A percentile compares a stretch with the other conserved stretches of the same genome.
phyloP scores from a whole-genome alignment of 163 green algal genomes.

The Chlorella variabilis region DNA sequence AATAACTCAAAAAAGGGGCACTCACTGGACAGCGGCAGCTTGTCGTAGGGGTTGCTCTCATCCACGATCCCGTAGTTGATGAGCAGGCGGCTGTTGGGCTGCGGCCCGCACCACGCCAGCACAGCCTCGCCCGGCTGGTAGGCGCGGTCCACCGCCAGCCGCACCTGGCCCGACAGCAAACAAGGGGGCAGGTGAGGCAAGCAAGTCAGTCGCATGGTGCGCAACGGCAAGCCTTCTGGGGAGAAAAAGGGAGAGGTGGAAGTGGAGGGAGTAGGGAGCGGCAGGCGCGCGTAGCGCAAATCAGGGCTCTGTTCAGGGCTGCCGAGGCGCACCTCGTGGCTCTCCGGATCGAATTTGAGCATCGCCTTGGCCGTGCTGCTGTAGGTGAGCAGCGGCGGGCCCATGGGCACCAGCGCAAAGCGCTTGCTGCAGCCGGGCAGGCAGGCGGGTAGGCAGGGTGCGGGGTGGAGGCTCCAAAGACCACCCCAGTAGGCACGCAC shows the following conservation, averaged over 20 bases:
- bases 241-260: too few relatives aligned
- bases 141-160: conserved; percentile 76
- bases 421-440: conserved; percentile 53
- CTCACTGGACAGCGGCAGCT: conserved; percentile 62
- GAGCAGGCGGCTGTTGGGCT: conserved; percentile 90
- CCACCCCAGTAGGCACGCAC: too few relatives aligned
- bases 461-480: too few relatives aligned
- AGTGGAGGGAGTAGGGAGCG: too few relatives aligned
- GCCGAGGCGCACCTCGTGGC: too few relatives aligned
- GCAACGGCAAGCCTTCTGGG: too few relatives aligned
- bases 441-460: not conserved
- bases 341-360: conserved; percentile 79
- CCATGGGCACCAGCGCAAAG: conserved; percentile 95
- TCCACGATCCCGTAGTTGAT: conserved; percentile 94
- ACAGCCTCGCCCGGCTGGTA: conserved; percentile 56
- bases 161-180: conserved; percentile 52
- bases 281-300: too few relatives aligned
- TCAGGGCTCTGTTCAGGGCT: too few relatives aligned
- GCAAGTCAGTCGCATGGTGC: too few relatives aligned
- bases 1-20: too few relatives aligned
- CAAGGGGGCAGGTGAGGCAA: too few relatives aligned
- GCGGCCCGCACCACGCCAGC: conserved; percentile 90
- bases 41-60: conserved; percentile 91
- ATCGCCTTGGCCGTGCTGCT: conserved; percentile 83
- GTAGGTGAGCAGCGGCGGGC: conserved; percentile 89